Evolutionary conservation across 768 basidiomycete genomes (phyloP).

Genomic region (Cystofilobasidium bisporidii): DNA sequence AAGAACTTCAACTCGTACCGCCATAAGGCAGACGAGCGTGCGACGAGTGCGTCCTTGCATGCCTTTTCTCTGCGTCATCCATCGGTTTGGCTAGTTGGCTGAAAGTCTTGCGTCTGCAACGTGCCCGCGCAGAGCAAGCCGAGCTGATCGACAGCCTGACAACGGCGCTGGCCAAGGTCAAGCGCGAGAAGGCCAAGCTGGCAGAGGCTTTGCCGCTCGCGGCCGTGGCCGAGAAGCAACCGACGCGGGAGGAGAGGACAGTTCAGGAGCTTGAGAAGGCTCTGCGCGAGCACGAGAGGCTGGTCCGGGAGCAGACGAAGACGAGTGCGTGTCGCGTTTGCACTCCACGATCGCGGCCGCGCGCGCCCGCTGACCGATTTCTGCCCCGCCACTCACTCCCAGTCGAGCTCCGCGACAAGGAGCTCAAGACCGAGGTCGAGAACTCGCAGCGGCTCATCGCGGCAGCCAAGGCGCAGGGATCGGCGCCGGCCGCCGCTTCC

Average conservation of each 20-base stretch:
- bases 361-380: background rate
- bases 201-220: background rate
- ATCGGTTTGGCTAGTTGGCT: too few relatives aligned
- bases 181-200: conserved; percentile 9
- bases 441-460: conserved; percentile 20
- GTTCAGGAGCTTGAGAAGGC: conserved; percentile 10
- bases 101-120: background rate
- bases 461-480: background rate
- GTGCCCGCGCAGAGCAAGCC: background rate
- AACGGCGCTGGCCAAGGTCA: conserved; percentile 13
- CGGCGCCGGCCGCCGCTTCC: background rate
- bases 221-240: conserved; percentile 1
- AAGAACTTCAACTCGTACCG: conserved; percentile 14
- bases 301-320: background rate
- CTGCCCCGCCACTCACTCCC: background rate
- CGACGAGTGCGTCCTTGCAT: conserved; percentile 14
- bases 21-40: conserved; percentile 15
- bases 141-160: conserved; percentile 13
- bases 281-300: conserved; percentile 1
- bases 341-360: background rate
- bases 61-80: too few relatives aligned
- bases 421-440: conserved; percentile 16
- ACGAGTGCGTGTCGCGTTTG: conserved; percentile 1
- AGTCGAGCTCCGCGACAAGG: conserved; percentile 22
- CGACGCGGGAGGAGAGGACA: conserved; percentile 4